Evolutionary conservation across 1,284 basidiomycete species (phyloP).

Genomic region (Malassezia sympodialis): DNA sequence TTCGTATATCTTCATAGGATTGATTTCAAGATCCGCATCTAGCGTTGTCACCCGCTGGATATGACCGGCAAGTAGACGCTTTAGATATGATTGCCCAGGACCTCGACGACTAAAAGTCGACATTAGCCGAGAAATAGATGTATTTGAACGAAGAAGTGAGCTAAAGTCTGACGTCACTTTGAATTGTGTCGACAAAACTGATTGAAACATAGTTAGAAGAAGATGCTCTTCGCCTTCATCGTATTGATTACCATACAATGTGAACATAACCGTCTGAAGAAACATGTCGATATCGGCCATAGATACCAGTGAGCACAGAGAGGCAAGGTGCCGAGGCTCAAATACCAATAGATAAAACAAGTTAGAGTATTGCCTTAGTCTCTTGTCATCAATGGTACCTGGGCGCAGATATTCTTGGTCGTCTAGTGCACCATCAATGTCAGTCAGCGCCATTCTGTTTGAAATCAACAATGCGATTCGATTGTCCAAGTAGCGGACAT

Average conservation of each 20-base stretch:
- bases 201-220: slow-evolving; percentile 95
- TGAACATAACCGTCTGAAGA: slow-evolving; percentile 99
- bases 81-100: slow-evolving; percentile 93
- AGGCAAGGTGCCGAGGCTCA: slow-evolving; percentile 90
- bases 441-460: slow-evolving; percentile 87
- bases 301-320: slow-evolving; percentile 90
- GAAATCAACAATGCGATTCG: slow-evolving; percentile 95
- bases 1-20: slow-evolving; percentile 74
- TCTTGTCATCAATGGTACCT: slow-evolving; percentile 68
- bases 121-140: slow-evolving; percentile 99
- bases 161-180: slow-evolving; percentile 97
- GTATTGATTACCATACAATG: slow-evolving; percentile 97
- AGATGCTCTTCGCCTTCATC: slow-evolving; percentile 97
- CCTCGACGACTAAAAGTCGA: slow-evolving; percentile 96
- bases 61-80: slow-evolving; percentile 86
- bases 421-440: slow-evolving; percentile 57
- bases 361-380: slow-evolving; percentile 88
- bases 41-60: slow-evolving; percentile 98
- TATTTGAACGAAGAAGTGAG: slow-evolving; percentile 90
- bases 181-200: slow-evolving; percentile 93
- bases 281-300: slow-evolving; percentile 94
- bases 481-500: slow-evolving; percentile 94
- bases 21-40: slow-evolving; percentile 95
- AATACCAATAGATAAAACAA: slow-evolving; percentile 96
- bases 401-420: slow-evolving; percentile 61